Evolutionary conservation across 306 rosid species (phyloP).

Genomic region (Canavalia ensiformis): DNA sequence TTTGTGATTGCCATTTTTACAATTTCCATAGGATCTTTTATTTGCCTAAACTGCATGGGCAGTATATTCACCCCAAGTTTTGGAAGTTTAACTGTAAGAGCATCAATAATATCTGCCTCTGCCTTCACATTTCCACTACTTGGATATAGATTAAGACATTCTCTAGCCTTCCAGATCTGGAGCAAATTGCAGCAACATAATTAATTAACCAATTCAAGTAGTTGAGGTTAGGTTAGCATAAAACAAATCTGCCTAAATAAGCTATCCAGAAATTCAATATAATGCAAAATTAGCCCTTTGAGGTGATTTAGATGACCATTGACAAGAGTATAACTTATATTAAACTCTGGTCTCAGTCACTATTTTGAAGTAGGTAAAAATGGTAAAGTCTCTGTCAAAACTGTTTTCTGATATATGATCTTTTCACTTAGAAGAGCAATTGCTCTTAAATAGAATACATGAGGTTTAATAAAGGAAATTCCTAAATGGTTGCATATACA

Average conservation of each 20-base stretch:
- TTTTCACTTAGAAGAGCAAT: no score
- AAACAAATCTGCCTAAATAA: conserved; percentile 34
- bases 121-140: conserved; percentile 74
- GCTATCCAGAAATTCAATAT: conserved; percentile 34
- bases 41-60: conserved; percentile 96
- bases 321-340: not conserved
- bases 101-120: conserved; percentile 90
- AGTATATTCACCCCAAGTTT: conserved; percentile 93
- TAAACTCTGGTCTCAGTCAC: conserved; percentile 26
- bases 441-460: no score
- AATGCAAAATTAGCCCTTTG: conserved; percentile 21
- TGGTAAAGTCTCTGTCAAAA: not conserved
- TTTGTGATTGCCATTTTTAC: conserved; percentile 87
- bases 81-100: conserved; percentile 85
- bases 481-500: no score
- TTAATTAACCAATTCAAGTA: conserved; percentile 43
- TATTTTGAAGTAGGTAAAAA: conserved; percentile 9
- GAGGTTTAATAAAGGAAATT: no score
- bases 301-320: conserved; percentile 29
- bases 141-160: conserved; percentile 85
- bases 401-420: no score
- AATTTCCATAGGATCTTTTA: conserved; percentile 94
- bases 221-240: conserved; percentile 42
- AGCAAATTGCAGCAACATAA: conserved; percentile 51
- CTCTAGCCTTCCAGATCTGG: conserved; percentile 98